A percentile compares a stretch with the other conserved stretches of the same genome.
Conservation (phyloP, 1,284 basidiomycete species). For the Leccinum fallax region DNA sequence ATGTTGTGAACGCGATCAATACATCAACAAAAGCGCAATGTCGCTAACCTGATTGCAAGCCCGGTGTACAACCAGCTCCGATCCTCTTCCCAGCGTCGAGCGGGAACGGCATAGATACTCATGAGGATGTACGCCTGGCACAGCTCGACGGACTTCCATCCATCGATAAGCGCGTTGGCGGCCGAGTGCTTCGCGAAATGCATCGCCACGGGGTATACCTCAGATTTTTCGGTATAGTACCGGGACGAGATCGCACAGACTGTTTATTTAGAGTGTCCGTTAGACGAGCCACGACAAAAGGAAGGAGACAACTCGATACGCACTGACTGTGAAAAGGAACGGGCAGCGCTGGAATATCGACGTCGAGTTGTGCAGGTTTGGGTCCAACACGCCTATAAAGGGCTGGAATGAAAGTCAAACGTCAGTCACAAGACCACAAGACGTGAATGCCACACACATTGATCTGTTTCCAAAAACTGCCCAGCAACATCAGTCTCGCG, state of each 20-base stretch:
- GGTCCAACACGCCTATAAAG: conserved; percentile 75
- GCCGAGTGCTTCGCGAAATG: conserved; percentile 84
- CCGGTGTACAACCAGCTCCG: conserved; percentile 82
- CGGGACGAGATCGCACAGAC: conserved; percentile 79
- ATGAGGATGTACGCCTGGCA: conserved; percentile 71
- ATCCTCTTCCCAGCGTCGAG: conserved; percentile 81
- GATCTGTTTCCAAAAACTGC: conserved; percentile 66
- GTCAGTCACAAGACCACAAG: conserved; percentile 1
- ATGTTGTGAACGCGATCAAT: conserved; percentile 60
- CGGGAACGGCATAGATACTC: conserved; percentile 78
- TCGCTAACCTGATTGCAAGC: conserved; percentile 66
- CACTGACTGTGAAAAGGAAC: conserved; percentile 80
- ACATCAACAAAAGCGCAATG: conserved; percentile 24
- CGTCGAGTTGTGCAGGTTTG: conserved; percentile 69
- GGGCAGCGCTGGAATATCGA: conserved; percentile 77
- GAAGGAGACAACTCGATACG: conserved; percentile 35
- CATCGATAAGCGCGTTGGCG: conserved; percentile 75
- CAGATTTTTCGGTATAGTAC: conserved; percentile 73
- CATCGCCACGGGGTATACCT: conserved; percentile 84
- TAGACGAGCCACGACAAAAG: not conserved
- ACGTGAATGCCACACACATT: conserved; percentile 52
- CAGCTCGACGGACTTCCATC: conserved; percentile 71
- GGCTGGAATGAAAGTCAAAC: conserved; percentile 45
- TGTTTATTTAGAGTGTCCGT: conserved; percentile 26
- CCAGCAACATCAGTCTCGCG: conserved; percentile 9